Conservation (phyloP, 108 stramenopile species). For the Pseudonitzschia delicatissima region DNA sequence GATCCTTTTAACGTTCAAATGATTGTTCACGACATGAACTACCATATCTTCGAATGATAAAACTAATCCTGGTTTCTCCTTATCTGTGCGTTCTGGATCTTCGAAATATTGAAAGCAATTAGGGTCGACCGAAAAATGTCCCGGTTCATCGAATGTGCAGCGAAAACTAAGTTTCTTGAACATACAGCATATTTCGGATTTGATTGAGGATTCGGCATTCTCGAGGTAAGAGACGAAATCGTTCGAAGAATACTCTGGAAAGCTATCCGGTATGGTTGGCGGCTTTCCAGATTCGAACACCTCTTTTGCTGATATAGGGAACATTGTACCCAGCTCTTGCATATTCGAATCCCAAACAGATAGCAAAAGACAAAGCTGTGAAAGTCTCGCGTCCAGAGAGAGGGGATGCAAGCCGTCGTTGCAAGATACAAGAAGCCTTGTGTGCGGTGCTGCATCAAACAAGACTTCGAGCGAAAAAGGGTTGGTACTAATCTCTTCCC, state of each 20-base stretch:
- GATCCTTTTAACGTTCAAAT: slow-evolving; percentile 25
- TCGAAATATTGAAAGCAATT: slow-evolving; percentile 35
- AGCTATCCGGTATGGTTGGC: slow-evolving; percentile 41
- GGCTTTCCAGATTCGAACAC: slow-evolving; percentile 41
- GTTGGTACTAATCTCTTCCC: slow-evolving; percentile 63
- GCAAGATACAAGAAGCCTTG: slow-evolving; percentile 55
- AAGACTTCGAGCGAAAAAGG: slow-evolving; percentile 46
- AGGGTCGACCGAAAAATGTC: slow-evolving; percentile 42
- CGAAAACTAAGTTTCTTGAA: slow-evolving; percentile 45
- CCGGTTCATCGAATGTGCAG: slow-evolving; percentile 57
- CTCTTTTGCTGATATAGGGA: slow-evolving; percentile 47
- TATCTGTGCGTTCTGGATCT: slow-evolving; percentile 25
- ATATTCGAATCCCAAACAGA: slow-evolving; percentile 84
- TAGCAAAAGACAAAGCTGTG: slow-evolving; percentile 72
- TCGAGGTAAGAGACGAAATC: slow-evolving; percentile 47
- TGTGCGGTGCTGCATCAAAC: slow-evolving; percentile 56
- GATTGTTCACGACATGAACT: slow-evolving; percentile 45
- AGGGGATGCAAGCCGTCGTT: slow-evolving; percentile 16
- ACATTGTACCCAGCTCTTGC: slow-evolving; percentile 76
- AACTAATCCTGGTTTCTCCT: slow-evolving; percentile 27
- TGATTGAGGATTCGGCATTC: slow-evolving; percentile 7
- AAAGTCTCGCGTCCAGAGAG: slow-evolving; percentile 57
- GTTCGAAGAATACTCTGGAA: slow-evolving; percentile 78
- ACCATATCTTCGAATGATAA: slow-evolving; percentile 36
- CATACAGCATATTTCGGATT: slow-evolving; percentile 48